phyloP scores from a whole-genome alignment of 2,329 filamentous ascomycete genomes.

The Monilinia fructicola region DNA sequence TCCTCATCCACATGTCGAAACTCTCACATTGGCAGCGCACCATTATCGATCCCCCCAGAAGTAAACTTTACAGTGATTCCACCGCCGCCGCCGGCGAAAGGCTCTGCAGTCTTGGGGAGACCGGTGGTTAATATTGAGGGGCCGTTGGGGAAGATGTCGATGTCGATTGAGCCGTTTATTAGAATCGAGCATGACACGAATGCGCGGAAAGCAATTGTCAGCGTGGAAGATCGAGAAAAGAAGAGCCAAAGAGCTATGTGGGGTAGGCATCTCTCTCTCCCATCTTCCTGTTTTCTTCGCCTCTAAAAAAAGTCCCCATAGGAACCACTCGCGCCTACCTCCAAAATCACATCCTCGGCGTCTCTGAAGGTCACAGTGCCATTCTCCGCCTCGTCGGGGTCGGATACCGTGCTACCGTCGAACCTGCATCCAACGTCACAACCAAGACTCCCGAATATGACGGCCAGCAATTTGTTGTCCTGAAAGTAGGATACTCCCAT shows the following conservation, averaged over 20 bases:
- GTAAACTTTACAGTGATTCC: conserved; percentile 75
- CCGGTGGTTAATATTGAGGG: conserved; percentile 75
- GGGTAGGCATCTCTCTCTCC: conserved; percentile 56
- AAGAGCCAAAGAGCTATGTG: conserved; percentile 91
- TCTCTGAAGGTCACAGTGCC: conserved; percentile 93
- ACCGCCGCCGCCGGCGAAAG: conserved; percentile 42
- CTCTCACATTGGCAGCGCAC: conserved; percentile 84
- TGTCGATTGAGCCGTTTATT: conserved; percentile 78
- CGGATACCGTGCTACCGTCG: conserved; percentile 87
- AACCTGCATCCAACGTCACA: conserved; percentile 60
- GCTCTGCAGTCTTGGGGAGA: conserved; percentile 49
- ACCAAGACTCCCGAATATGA: conserved; percentile 67
- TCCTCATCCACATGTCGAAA: conserved; percentile 64
- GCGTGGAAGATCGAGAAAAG: conserved; percentile 64
- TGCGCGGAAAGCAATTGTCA: conserved; percentile 63
- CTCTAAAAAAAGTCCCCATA: conserved; percentile 43
- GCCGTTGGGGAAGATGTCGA: conserved; percentile 73
- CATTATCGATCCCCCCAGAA: conserved; percentile 77
- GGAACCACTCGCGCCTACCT: conserved; percentile 89
- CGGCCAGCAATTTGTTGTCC: conserved; percentile 82
- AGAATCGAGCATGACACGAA: conserved; percentile 66
- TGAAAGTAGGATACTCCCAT: conserved; percentile 97
- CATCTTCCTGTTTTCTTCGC: not conserved
- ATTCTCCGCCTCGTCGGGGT: conserved; percentile 92
- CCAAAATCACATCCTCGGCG: conserved; percentile 86